Evolutionary conservation across 208 protist genomes (phyloP).

Genomic region (Trichomonas vaginalis): DNA sequence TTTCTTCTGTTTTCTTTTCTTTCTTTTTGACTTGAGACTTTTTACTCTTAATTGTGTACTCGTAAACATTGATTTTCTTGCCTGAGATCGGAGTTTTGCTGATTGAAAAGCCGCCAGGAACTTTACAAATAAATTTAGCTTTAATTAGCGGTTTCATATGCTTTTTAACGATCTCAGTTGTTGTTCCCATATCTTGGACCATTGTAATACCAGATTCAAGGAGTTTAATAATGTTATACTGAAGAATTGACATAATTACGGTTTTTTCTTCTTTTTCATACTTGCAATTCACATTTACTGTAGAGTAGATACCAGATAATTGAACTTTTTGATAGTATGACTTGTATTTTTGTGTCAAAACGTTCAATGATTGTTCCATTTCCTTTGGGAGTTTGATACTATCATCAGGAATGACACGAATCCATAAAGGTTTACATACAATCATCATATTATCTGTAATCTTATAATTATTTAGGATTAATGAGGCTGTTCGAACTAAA

Average conservation of each 20-base stretch:
- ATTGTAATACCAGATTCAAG: not conserved
- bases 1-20: not conserved
- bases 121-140: not conserved
- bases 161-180: not conserved
- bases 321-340: not conserved
- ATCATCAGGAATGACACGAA: not conserved
- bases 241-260: not conserved
- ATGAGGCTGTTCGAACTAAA: not conserved
- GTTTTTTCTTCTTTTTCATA: not conserved
- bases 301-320: not conserved
- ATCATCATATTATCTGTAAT: not conserved
- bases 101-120: not conserved
- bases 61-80: not conserved
- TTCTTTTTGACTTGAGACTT: not conserved
- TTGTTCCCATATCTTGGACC: not conserved
- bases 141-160: not conserved
- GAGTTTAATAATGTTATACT: not conserved
- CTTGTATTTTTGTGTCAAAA: not conserved
- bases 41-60: not conserved
- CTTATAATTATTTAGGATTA: not conserved
- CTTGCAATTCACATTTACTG: not conserved
- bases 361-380: not conserved
- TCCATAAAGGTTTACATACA: not conserved
- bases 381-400: not conserved
- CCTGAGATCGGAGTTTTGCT: not conserved